Percentiles rank a stretch among this genome's conserved stretches.
Evolutionary conservation across 768 basidiomycete species (phyloP).

Genomic region (Naematelia aurantialba): DNA sequence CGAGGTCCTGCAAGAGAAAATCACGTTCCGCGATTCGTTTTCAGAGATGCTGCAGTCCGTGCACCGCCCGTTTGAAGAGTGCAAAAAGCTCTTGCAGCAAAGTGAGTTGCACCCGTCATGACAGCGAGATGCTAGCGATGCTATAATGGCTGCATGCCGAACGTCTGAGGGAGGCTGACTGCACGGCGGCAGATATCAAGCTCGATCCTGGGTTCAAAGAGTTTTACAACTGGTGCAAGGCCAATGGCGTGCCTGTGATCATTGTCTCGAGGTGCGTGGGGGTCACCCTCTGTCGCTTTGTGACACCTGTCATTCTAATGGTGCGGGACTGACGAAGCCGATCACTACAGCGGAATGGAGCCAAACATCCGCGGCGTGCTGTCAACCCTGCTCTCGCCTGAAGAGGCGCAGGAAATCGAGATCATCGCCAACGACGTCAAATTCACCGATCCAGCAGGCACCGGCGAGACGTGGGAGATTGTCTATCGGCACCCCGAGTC

Average conservation of each 20-base stretch:
- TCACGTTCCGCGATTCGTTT: slow-evolving; percentile 82
- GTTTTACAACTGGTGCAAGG: slow-evolving; percentile 81
- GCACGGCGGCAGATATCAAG: slow-evolving; percentile 73
- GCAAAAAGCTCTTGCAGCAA: slow-evolving; percentile 68
- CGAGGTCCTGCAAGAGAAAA: slow-evolving; percentile 63
- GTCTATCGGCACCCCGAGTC: slow-evolving; percentile 84
- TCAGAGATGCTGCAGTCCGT: slow-evolving; percentile 80
- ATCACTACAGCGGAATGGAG: slow-evolving; percentile 70
- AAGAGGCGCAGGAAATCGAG: slow-evolving; percentile 71
- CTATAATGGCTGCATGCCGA: too few species aligned
- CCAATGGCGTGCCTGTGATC: slow-evolving; percentile 75
- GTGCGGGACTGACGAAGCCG: too few species aligned
- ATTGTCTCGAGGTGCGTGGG: slow-evolving; percentile 77
- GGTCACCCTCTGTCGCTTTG: neutral
- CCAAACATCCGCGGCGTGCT: slow-evolving; percentile 89
- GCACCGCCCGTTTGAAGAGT: slow-evolving; percentile 72
- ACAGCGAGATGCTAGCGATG: too few species aligned
- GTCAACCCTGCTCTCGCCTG: slow-evolving; percentile 70
- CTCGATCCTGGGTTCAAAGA: slow-evolving; percentile 84
- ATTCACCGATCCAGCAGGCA: slow-evolving; percentile 60
- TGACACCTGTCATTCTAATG: too few species aligned
- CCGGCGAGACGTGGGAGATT: slow-evolving; percentile 64
- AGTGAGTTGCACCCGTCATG: slow-evolving; percentile 55
- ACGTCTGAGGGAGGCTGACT: too few species aligned
- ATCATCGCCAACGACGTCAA: slow-evolving; percentile 91